Evolutionary conservation across 805 yeast genomes (phyloP).

Genomic region (Wickerhamiella brachini): DNA sequence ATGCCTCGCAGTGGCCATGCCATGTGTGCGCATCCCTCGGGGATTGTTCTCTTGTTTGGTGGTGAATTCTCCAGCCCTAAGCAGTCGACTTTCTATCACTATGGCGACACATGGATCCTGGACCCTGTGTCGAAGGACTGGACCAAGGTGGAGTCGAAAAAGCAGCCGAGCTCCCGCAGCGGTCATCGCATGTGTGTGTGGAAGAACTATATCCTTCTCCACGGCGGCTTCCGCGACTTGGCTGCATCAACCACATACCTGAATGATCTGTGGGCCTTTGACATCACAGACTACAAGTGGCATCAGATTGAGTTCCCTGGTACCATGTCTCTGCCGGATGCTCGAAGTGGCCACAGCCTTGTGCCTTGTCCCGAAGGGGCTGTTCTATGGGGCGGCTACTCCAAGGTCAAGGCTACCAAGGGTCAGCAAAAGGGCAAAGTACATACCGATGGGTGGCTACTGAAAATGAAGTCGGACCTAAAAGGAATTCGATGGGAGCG

Average conservation of each 20-base stretch:
- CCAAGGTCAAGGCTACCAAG: constrained; percentile 74
- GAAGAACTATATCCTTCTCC: constrained; percentile 77
- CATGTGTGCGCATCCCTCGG: constrained; percentile 86
- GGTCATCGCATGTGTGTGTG: constrained; percentile 85
- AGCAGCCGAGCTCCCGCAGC: constrained; percentile 66
- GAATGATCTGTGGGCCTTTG: constrained; percentile 85
- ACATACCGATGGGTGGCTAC: constrained; percentile 69
- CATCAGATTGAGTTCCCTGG: constrained; percentile 74
- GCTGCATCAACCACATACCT: constrained; percentile 74
- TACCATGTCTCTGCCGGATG: constrained; percentile 70
- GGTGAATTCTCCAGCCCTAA: constrained; percentile 97
- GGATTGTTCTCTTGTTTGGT: constrained; percentile 75
- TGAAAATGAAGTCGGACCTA: constrained; percentile 77
- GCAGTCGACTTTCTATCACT: constrained; percentile 89
- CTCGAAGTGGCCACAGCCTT: constrained; percentile 86
- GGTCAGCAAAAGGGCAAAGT: constrained; percentile 87
- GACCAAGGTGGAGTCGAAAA: constrained; percentile 68
- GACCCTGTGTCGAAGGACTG: constrained; percentile 79
- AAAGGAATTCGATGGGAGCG: constrained; percentile 75
- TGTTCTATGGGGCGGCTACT: constrained; percentile 82
- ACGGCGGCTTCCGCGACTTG: constrained; percentile 88
- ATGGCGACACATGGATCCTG: constrained; percentile 89
- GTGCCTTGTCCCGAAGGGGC: constrained; percentile 71
- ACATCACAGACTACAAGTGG: constrained; percentile 83
- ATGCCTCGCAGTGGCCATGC: constrained; percentile 89